Evolutionary conservation across 192 early-diverging fungal species (phyloP).

Genomic region (Backusella sp.): DNA sequence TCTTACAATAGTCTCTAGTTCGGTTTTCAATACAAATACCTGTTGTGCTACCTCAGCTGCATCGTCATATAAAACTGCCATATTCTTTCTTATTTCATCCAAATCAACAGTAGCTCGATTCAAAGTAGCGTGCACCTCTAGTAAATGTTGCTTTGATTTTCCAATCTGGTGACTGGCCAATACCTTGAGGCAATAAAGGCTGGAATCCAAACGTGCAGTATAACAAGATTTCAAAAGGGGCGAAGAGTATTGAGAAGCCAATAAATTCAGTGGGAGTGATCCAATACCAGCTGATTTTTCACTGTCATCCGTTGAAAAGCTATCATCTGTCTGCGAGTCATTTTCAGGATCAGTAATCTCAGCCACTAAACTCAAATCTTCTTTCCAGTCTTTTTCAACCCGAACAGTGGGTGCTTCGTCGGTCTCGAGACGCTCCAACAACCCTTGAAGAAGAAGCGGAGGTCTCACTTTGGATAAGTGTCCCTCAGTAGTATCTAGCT

Average conservation of each 20-base stretch:
- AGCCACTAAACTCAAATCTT: slow-evolving; percentile 24
- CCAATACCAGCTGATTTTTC: neutral
- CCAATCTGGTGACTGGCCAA: slow-evolving; percentile 13
- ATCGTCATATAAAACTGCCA: slow-evolving; percentile 44
- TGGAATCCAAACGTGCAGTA: slow-evolving; percentile 19
- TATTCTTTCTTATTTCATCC: slow-evolving; percentile 38
- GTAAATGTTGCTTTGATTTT: slow-evolving; percentile 16
- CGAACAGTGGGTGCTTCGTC: slow-evolving; percentile 14
- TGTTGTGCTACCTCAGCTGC: slow-evolving; percentile 45
- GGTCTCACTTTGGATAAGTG: slow-evolving; percentile 45
- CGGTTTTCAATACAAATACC: slow-evolving; percentile 41
- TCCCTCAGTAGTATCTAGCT: slow-evolving; percentile 37
- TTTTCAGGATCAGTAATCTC: neutral
- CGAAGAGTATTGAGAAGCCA: neutral
- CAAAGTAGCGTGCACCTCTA: slow-evolving; percentile 41
- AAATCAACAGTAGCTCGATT: slow-evolving; percentile 42
- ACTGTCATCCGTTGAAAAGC: neutral
- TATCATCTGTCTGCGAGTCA: neutral
- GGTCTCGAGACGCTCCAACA: slow-evolving; percentile 39
- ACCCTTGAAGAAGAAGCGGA: slow-evolving; percentile 41
- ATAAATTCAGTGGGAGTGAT: neutral
- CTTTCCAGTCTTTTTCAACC: slow-evolving; percentile 36
- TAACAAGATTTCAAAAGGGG: neutral
- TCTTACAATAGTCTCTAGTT: slow-evolving; percentile 46
- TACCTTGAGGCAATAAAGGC: slow-evolving; percentile 30